Conservation (phyloP, 345 rosid genomes). For the Dimocarpus longan region DNA sequence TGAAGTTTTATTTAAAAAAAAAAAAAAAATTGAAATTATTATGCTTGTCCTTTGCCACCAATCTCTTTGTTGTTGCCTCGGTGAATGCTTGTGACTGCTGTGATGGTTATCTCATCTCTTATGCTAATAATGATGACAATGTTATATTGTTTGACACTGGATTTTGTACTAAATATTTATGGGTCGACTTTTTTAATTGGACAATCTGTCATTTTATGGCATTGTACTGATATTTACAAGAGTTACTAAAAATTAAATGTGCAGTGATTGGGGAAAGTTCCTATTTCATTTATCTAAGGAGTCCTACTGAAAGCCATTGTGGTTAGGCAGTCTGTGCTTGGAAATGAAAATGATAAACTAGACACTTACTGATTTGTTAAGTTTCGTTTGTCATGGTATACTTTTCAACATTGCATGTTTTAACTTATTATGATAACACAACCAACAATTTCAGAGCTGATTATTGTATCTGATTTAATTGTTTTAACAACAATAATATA, state of each 20-base stretch:
- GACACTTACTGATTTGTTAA: background rate
- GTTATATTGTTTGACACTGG: background rate
- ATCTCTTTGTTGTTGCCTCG: background rate
- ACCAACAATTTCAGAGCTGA: slow-evolving; percentile 16
- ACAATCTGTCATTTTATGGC: background rate
- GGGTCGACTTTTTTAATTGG: background rate
- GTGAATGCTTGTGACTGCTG: background rate
- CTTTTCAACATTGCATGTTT: background rate
- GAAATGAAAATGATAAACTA: background rate
- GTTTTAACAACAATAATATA: slow-evolving; percentile 15
- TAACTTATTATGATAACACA: slow-evolving; percentile 7
- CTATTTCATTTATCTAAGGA: background rate
- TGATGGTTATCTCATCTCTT: background rate
- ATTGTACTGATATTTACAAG: background rate
- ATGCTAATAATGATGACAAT: background rate
- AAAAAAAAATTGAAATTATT: background rate
- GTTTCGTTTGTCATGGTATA: background rate
- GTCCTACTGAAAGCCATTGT: background rate
- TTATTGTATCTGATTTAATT: background rate
- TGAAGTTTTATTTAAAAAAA: background rate
- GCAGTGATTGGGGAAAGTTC: background rate
- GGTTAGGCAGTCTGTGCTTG: background rate
- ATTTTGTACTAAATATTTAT: background rate
- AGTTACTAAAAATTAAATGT: background rate
- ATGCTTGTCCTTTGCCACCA: background rate